Evolutionary conservation across 169 alveolate species (phyloP), one percentile per base, ranked within the genome.

Genomic region (Eimeria necatrix): DNA sequence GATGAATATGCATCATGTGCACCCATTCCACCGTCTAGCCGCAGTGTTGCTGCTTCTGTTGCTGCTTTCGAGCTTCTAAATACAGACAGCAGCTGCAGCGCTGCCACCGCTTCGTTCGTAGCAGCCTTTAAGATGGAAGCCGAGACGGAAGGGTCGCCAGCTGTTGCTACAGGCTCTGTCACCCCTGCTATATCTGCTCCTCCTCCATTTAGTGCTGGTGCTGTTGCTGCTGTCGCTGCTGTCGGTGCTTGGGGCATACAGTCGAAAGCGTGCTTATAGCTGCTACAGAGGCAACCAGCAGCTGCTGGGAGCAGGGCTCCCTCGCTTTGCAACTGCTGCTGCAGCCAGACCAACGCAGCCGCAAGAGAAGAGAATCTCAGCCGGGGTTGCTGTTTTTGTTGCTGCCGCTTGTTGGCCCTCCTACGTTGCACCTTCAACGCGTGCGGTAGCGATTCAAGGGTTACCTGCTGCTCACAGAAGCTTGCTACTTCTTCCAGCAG

Each of bases 301-400:
- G 83, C 83, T 26, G 83, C 83, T n/a, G 83, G 83, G 51, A 73
- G 83, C 4, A 73, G 22, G 24, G 83, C 83, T 41, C 83, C 83
- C 46, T 73, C 83, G 83, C 83, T 41, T 2, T 73, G 83, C 83
- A 73, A 48, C 20, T 73, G 83, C 51, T 26, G 48, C 83, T 73
- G 83, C 56, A 73, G 83, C 83, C 83, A 73, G 51, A 48, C 24
- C 20, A 73, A 41, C 56, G 83, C 83, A 73, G 52, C 52, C 0
- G 83, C 83, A 6, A 73, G 52, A 22, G 83, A 73, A 9, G 83
- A 26, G 52, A 73, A 73, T 48, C 51, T 24, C 56, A 7, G 52
- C 52, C 10, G 24, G 74, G 24, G 20, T 14, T 73, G 83, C 83
- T 41, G 12, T 9, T 41, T 22, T 16, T 41, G 68, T 3, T 56